Base-by-base conservation (phyloP, 2,329 filamentous ascomycete genomes). In the Penicillium aurantiogriseum region DNA sequence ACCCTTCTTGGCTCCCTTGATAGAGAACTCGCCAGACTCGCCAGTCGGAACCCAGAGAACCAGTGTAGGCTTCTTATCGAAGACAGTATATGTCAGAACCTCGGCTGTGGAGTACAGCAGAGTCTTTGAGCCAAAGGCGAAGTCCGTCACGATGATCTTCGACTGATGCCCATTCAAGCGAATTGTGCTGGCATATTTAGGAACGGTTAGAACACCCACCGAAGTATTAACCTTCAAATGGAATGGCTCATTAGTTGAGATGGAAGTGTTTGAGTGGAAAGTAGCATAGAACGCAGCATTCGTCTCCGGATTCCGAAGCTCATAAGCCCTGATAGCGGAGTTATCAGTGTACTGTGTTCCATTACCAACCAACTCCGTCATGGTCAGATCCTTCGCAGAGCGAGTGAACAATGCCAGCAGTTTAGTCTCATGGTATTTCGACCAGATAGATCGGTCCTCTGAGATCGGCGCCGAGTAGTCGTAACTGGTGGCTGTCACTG, bases 361-460 rank as follows among this genome's bases (percentile, higher is more conserved):
- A 64, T 82, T 80, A 3, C 71, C 76, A 11, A 70, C 52, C 6
- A 81, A 73, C 51, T 86, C 79, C 0, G 83, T 85, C 61, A 81
- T 78, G 0, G 83, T 80, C 43, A 88, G 71, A 53, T 85, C 84
- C 23, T 78, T 76, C 2, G 85, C 84, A 40, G 81, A 78, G 31
- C 83, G 79, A 0, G 83, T 85, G 66, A 88, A 87, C 58, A 86
- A 67, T 2, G 81, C 82, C 29, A 87, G 71, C 23, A 86, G 77
- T 68, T 88, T 88, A 0, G 83, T 86, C 69, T 88, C 85, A 56
- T 83, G 83, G 66, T 82, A 87, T 66, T 88, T 87, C 63, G 78
- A 79, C 43, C 81, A 80, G 21, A 87, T 82, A 10, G 75, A 74
- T 13, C 85, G 79, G 63, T 82, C 82, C 66, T 86, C 84, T 1